Percentiles rank a stretch among this genome's conserved stretches.
These are phyloP conservation scores for Artemisia argyi DNA, from an alignment of 129 eudicot genomes.

Conservation along the genomic window DNA sequence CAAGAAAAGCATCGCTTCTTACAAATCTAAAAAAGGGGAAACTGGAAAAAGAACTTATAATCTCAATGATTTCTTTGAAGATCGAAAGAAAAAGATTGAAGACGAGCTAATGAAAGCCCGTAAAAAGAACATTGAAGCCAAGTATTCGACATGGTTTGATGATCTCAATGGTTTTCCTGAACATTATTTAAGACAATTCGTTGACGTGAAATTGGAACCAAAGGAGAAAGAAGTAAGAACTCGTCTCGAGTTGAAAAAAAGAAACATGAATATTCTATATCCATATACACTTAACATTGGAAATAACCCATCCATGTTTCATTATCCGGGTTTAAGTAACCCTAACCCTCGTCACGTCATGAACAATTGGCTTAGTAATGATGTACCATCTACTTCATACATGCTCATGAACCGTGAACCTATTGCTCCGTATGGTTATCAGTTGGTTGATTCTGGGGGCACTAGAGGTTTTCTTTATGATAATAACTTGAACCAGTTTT, in stretches of 20 bases:
- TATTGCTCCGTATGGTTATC: background rate
- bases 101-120: slow-evolving; percentile 49
- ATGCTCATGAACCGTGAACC: slow-evolving; percentile 11
- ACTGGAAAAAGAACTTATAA: slow-evolving; percentile 31
- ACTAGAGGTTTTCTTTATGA: slow-evolving; percentile 19
- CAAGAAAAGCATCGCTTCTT: slow-evolving; percentile 31
- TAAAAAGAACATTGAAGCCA: slow-evolving; percentile 44
- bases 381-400: background rate
- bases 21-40: slow-evolving; percentile 36
- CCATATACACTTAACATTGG: slow-evolving; percentile 1
- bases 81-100: slow-evolving; percentile 48
- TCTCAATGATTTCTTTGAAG: slow-evolving; percentile 43
- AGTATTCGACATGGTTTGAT: slow-evolving; percentile 49
- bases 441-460: slow-evolving; percentile 16
- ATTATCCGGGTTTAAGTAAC: background rate
- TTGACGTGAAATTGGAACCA: slow-evolving; percentile 15
- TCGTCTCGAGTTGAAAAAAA: slow-evolving; percentile 28
- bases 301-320: background rate
- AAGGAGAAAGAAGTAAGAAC: slow-evolving; percentile 28
- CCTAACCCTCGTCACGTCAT: slow-evolving; percentile 4
- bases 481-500: slow-evolving; percentile 12
- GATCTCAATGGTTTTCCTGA: slow-evolving; percentile 24
- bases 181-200: slow-evolving; percentile 31
- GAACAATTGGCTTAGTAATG: no score
- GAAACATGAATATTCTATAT: slow-evolving; percentile 13